Evolutionary conservation across 768 basidiomycete genomes (phyloP), one percentile per base, ranked within the genome.

Genomic region (Mycena kentingensis): DNA sequence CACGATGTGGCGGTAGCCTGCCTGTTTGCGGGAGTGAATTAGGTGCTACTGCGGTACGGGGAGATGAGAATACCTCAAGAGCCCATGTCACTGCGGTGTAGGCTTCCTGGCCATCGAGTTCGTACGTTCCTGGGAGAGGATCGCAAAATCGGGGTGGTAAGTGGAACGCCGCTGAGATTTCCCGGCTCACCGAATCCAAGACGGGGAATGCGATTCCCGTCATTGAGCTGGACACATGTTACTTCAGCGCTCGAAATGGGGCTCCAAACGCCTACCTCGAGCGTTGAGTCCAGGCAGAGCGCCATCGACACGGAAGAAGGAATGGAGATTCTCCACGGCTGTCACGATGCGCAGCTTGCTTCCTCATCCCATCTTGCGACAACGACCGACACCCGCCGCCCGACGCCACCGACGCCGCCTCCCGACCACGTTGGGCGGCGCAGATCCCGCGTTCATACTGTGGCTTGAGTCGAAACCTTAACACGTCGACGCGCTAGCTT

Each of bases 1-100:
- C 66, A 72, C 84, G 51, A 87, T 77, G 63, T 82, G 83, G 42
- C 81, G 78, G 68, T 87, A 85, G 4, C 86, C 84, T 31, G 82
- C 76, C 80, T 83, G 31, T 32, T 49, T 31, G 19, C 34, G 55
- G 57, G 58, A 53, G 51, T 37, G 36, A 29, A 32, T 24, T n/a
- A 41, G n/a, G 39, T 48, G 49, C 46, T 53, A 55, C 34, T 51
- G 35, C 34, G 12, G 34, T 27, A 34, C 39, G 45, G 35, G 49
- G 32, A 39, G 43, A 38, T 29, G 27, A 65, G 5, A 32, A 37
- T 57, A 81, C 83, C 75, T 88, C 81, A 12, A 88, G 70, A 2
- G 86, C 87, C 73, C 76, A 81, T 25, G 67, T 79, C 16, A 85
- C 81, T 37, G 77, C 76, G 34, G 77, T 65, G 61, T 83, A 82